Evolutionary conservation across 2,329 filamentous ascomycete species (phyloP).

Genomic region (Zasmidium citrigriseum): DNA sequence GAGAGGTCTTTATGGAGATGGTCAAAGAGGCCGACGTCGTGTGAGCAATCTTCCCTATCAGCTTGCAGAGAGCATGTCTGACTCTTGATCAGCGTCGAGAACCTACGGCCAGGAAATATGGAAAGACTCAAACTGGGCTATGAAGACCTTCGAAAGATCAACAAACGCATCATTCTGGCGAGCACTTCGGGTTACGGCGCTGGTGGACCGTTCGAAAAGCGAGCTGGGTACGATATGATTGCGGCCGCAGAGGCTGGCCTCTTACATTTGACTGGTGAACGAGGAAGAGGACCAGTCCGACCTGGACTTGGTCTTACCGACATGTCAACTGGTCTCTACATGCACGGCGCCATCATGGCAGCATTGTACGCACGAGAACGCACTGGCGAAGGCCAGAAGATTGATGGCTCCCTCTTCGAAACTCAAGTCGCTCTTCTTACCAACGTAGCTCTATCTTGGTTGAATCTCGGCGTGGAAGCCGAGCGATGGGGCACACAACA

Average conservation of each 20-base stretch:
- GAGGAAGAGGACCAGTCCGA: constrained; percentile 42
- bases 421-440: constrained; percentile 45
- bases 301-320: constrained; percentile 48
- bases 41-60: neutral
- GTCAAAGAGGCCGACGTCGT: constrained; percentile 42
- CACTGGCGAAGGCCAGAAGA: constrained; percentile 44
- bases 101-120: constrained; percentile 47
- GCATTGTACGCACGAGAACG: constrained; percentile 42
- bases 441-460: constrained; percentile 44
- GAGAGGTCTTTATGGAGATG: constrained; percentile 38
- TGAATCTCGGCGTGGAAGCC: constrained; percentile 44
- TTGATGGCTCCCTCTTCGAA: constrained; percentile 50
- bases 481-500: constrained; percentile 49
- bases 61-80: neutral
- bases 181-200: constrained; percentile 48
- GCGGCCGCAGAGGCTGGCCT: constrained; percentile 47
- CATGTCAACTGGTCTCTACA: constrained; percentile 48
- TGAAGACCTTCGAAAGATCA: constrained; percentile 37
- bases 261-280: constrained; percentile 47
- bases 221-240: constrained; percentile 51
- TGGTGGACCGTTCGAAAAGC: constrained; percentile 43
- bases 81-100: constrained; percentile 37
- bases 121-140: constrained; percentile 46
- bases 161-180: constrained; percentile 45
- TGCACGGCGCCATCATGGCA: constrained; percentile 48